These are phyloP conservation scores for Cyberlindnera galapagoensis DNA, from an alignment of 805 yeast genomes.

Conservation along the genomic window DNA sequence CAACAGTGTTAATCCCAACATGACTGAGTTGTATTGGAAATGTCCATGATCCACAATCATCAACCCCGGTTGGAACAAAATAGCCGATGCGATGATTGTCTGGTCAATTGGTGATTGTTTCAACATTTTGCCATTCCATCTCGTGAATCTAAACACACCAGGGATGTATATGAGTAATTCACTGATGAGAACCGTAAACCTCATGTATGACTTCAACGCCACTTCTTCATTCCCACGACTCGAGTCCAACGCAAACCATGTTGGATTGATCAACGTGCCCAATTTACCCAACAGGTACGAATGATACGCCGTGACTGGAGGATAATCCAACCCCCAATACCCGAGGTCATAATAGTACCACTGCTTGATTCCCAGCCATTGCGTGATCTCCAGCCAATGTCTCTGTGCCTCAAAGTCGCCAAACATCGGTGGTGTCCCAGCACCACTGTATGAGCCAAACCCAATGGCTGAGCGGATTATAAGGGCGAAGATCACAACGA, in stretches of 20 bases:
- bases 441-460: constrained; percentile 82
- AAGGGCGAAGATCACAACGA: constrained; percentile 64
- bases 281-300: constrained; percentile 73
- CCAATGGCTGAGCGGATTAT: constrained; percentile 82
- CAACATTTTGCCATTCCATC: constrained; percentile 60
- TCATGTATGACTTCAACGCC: constrained; percentile 76
- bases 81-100: constrained; percentile 66
- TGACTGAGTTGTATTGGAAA: constrained; percentile 90
- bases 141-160: constrained; percentile 64
- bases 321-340: constrained; percentile 97
- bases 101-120: constrained; percentile 65
- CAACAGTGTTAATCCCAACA: constrained; percentile 79
- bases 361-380: constrained; percentile 56
- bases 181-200: constrained; percentile 69
- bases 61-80: constrained; percentile 80
- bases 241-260: constrained; percentile 68
- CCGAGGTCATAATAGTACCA: constrained; percentile 90
- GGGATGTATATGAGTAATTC: constrained; percentile 75
- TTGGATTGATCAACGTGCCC: constrained; percentile 54
- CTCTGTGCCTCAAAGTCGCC: constrained; percentile 99
- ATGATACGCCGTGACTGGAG: constrained; percentile 94
- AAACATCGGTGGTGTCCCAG: constrained; percentile 62
- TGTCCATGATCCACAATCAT: constrained; percentile 93
- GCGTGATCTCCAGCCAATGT: constrained; percentile 95
- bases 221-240: constrained; percentile 73